Percentiles rank a stretch among this genome's conserved stretches.
Conservation (phyloP, 2,329 filamentous ascomycete species). For the Arthrinium puccinioides region DNA sequence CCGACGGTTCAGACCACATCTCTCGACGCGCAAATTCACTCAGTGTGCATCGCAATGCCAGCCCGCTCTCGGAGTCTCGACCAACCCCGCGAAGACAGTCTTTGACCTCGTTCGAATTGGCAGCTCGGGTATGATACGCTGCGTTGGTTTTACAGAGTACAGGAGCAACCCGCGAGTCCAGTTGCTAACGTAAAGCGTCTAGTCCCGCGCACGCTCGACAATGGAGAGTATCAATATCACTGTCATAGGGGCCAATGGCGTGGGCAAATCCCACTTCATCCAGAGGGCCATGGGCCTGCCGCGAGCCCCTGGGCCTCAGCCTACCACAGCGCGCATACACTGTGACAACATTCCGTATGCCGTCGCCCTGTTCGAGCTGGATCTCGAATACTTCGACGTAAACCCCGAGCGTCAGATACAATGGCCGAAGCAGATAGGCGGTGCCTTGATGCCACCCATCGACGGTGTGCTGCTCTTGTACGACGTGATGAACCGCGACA, state of each 20-base stretch:
- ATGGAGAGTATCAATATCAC: constrained; percentile 60
- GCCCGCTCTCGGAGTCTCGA: no score
- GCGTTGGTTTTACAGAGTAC: no score
- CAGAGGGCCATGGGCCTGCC: constrained; percentile 53
- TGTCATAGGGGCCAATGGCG: constrained; percentile 58
- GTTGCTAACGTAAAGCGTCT: no score
- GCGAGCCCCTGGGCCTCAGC: constrained; percentile 43
- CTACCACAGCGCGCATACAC: constrained; percentile 48
- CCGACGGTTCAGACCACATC: no score
- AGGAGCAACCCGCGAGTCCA: no score
- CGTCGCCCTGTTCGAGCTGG: constrained; percentile 58
- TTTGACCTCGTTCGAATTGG: no score
- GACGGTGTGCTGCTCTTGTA: constrained; percentile 83
- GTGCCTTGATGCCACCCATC: constrained; percentile 64
- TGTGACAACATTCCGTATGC: constrained; percentile 51
- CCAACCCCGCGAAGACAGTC: no score
- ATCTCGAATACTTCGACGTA: constrained; percentile 58
- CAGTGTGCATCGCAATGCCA: no score
- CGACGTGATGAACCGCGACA: constrained; percentile 74
- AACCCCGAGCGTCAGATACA: constrained; percentile 50
- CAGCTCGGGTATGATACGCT: no score
- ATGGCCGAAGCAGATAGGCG: constrained; percentile 63
- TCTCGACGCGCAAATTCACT: no score
- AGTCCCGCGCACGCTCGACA: no score
- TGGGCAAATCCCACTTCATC: constrained; percentile 63